phyloP scores from a whole-genome alignment of 139 green algal species.

The Chlamydomonas urium region DNA sequence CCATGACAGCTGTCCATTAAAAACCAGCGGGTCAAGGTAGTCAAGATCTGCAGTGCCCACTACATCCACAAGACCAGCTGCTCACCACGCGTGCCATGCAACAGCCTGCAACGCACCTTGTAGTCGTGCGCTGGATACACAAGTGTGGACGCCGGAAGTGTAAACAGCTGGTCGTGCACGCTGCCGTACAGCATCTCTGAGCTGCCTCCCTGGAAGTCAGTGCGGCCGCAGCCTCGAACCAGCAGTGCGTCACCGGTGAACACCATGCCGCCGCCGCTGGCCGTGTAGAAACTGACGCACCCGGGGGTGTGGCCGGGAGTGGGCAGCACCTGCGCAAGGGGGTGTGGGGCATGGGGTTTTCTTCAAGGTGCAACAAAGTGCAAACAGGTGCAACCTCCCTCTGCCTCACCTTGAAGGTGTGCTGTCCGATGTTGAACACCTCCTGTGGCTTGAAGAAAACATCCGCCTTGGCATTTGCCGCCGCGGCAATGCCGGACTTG shows the following conservation, averaged over 20 bases:
- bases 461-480: conserved; percentile 26
- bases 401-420: conserved; percentile 15
- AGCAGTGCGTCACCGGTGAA: conserved; percentile 67
- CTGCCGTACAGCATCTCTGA: neutral
- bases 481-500: conserved; percentile 41
- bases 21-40: too few species aligned
- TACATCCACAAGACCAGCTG: too few species aligned
- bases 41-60: too few species aligned
- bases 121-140: conserved; percentile 67
- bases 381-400: too few species aligned
- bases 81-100: neutral
- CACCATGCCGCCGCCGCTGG: conserved; percentile 20
- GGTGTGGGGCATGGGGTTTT: too few species aligned
- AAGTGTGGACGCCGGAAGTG: conserved; percentile 36
- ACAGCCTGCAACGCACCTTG: conserved; percentile 18
- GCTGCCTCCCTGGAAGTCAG: conserved; percentile 59
- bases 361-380: too few species aligned
- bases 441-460: conserved; percentile 15
- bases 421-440: conserved; percentile 9
- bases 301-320: conserved; percentile 60
- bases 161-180: conserved; percentile 45
- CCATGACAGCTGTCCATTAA: too few species aligned
- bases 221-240: conserved; percentile 63
- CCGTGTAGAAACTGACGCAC: conserved; percentile 48
- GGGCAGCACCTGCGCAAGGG: conserved; percentile 14